Base-by-base conservation (phyloP, 371 early-diverging fungal species). In the Choanephora cucurbitarum region DNA sequence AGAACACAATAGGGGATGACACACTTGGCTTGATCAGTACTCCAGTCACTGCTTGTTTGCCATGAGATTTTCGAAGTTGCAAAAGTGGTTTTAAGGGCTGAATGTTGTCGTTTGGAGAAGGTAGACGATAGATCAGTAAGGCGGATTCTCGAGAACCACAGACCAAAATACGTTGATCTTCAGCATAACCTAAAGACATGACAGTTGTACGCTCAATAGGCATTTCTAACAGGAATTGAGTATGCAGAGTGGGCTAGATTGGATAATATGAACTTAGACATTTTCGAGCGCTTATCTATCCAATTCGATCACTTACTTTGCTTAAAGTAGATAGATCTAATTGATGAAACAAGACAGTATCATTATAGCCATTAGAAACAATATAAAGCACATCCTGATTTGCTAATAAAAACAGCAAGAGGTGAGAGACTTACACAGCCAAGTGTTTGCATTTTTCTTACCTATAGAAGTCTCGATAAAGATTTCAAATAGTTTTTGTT, bases 91-190 rank as follows among this genome's bases (percentile, higher is more conserved):
- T 60, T 9, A 63, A 21, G 15, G 48, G 39, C 17, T 44, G 22
- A 18, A 48, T 58, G 10, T 52, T 24, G 19, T 34, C 37, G 22
- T 49, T 37, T 3, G 49, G 18, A 7, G 6, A 46, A 7, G 70
- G 60, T 9, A 85, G 45, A 37, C 72, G 73, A 60, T 84, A 87
- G 15, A 85, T 62, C 3, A 81, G 50, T 8, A 87, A 62, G 0
- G 83, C 81, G 4, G 84, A 79, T 58, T 85, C 86, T 51, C 87
- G 66, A 2, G 87, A 81, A 8, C 87, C 86, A 32, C 82, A 81
- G 37, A 84, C 64, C 34, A 83, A 55, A 3, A 87, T 55, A n/a
- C 70, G 64, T 31, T 79, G 55, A 8, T 65, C 52, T 28, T 79
- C 69, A 10, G 67, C 73, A 34, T 73, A 67, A 0, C 72, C 80